Evolutionary conservation across 208 protist species (phyloP).

Genomic region (Acanthamoeba sp.): DNA sequence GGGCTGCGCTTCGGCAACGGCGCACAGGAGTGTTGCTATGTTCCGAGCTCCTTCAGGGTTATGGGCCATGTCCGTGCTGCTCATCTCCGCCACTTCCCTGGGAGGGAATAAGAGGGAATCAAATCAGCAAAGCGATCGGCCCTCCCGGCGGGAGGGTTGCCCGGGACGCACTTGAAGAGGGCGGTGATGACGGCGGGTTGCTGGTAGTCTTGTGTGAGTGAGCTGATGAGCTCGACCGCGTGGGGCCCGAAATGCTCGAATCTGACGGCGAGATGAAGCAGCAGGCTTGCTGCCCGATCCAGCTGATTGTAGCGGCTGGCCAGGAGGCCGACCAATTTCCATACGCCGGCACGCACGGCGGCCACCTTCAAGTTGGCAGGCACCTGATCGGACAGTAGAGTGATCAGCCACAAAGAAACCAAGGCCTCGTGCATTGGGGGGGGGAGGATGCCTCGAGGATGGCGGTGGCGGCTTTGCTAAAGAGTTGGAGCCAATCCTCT

Average conservation of each 20-base stretch:
- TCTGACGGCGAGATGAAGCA: slow-evolving; percentile 5
- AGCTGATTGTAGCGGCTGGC: neutral
- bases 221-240: neutral
- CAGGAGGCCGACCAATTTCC: neutral
- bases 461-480: neutral
- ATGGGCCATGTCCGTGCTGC: slow-evolving; percentile 47
- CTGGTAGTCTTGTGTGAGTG: neutral
- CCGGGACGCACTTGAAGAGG: slow-evolving; percentile 5
- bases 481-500: slow-evolving; percentile 39
- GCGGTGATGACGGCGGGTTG: neutral
- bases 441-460: neutral
- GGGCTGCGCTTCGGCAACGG: slow-evolving; percentile 65
- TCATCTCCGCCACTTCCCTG: slow-evolving; percentile 62
- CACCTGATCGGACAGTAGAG: too few species aligned
- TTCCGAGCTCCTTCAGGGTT: slow-evolving; percentile 72
- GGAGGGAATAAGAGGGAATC: neutral
- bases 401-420: too few species aligned
- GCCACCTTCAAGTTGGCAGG: slow-evolving; percentile 35
- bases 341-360: neutral
- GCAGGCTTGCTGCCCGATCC: neutral
- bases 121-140: neutral
- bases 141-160: too few species aligned
- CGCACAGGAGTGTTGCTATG: slow-evolving; percentile 69
- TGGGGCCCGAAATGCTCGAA: slow-evolving; percentile 45
- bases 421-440: neutral